Evolutionary conservation across 345 rosid genomes (phyloP), one percentile per base, ranked within the genome.

Genomic region (Reutealis trisperma): DNA sequence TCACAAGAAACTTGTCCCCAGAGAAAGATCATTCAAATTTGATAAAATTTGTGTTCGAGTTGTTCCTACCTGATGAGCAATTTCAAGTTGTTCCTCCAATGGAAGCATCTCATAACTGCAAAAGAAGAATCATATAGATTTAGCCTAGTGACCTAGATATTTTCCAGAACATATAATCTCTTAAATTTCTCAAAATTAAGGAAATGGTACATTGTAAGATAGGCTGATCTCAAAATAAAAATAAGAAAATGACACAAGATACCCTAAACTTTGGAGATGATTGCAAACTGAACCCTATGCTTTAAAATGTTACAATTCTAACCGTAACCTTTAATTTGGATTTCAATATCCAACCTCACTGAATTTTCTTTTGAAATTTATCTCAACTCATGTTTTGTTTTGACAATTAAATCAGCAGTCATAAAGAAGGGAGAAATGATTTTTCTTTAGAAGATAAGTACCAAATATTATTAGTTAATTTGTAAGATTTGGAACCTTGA

Each of bases 21-120:
- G 78, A n/a, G 93, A 79, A 72, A 96, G 94, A 63, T 96, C 95
- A 69, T 90, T 92, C 80, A 93, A 81, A 81, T 91, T 92, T 13
- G 93, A 77, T 62, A 96, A 86, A 69, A 96, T 87, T 67, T 91
- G 94, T n/a, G 90, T 79, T 9, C 99, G 91, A 24, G 95, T 92
- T 24, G 99, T 93, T 70, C 97, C 92, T 69, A 88, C 86, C 90
- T 96, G 99, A 59, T 87, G 83, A 37, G 97, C 96, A 54, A 96
- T 90, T 75, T 90, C 95, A 62, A 90, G 87, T 72, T 96, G 98
- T 79, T 93, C 93, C 80, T 93, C 99, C 87, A 91, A 75, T 13
- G 92, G 90, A 61, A 96, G 92, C 95, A 91, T 92, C 86, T 93
- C 97, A 58, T 88, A 96, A 81, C 99, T 96, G 89, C 89, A 84